Base-by-base conservation (phyloP, 208 protist genomes). In the Leishmania lainsoni region DNA sequence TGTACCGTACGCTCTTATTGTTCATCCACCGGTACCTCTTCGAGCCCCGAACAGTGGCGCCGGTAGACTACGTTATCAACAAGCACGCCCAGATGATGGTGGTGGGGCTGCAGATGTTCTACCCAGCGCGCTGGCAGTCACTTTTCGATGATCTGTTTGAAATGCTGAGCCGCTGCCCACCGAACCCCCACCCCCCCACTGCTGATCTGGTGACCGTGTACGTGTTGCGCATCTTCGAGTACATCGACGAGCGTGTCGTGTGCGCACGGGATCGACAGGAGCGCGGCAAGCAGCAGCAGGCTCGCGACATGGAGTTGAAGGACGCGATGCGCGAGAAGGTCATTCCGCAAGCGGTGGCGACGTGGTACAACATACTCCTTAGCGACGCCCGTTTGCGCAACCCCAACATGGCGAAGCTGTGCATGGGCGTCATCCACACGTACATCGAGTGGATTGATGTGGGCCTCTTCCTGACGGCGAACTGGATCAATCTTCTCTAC, bases 61-160 rank as follows among this genome's bases (percentile, higher is more conserved):
- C 84, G 2, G 83, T 86, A 4, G 91, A 97, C 69, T 95, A 90
- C 65, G 61, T 97, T 12, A 66, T 94, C 39, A 95, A 97, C 86
- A 97, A 97, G 73, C 93, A 97, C 76, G 93, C 93, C 5, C 93
- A 97, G 81, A 77, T 94, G 80, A 93, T 97, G 89, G 90, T 94
- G 49, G 86, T 79, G 22, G 91, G 90, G 1, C 70, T 95, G 58
- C 90, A 94, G 75, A 63, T 78, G 48, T 95, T 97, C 77, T 94
- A 92, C 84, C 92, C 92, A 9, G 77, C 78, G 16, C 88, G 88
- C 42, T 97, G 93, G 91, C 22, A 73, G 2, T 85, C 80, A 39
- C 83, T 96, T 69, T 96, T 96, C 75, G 83, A 91, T 32, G 90
- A 95, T 42, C 51, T 92, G 5, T 94, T 97, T 45, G 91, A 93